phyloP scores from a whole-genome alignment of 371 early-diverging fungal genomes.

The Lichtheimia ornata region DNA sequence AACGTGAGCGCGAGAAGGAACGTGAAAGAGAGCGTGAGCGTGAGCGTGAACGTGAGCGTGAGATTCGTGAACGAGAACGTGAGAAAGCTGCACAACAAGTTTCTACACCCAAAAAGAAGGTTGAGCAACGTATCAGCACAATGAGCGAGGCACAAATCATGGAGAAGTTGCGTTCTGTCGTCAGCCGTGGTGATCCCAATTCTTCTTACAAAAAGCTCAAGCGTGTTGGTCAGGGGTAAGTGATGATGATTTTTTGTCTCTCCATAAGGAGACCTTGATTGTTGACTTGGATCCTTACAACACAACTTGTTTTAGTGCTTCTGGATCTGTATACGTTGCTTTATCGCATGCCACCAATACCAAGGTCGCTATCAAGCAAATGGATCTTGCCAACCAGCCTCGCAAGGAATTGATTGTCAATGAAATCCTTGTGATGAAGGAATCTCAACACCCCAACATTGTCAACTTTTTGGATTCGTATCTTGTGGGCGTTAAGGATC shows the following conservation, averaged over 20 bases:
- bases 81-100: slow-evolving; percentile 33
- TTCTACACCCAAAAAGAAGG: slow-evolving; percentile 51
- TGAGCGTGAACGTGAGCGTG: slow-evolving; percentile 33
- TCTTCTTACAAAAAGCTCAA: slow-evolving; percentile 82
- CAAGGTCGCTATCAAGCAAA: slow-evolving; percentile 96
- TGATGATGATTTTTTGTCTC: slow-evolving; percentile 22
- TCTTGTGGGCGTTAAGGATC: slow-evolving; percentile 77
- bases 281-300: too few species aligned
- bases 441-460: slow-evolving; percentile 93
- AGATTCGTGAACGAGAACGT: slow-evolving; percentile 22
- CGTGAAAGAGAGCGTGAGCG: slow-evolving; percentile 19
- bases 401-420: slow-evolving; percentile 95
- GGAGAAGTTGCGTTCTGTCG: slow-evolving; percentile 81
- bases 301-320: slow-evolving; percentile 67
- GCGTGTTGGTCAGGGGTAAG: slow-evolving; percentile 95
- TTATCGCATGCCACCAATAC: slow-evolving; percentile 62
- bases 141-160: slow-evolving; percentile 92
- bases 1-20: slow-evolving; percentile 23
- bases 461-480: slow-evolving; percentile 94
- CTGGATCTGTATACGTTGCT: slow-evolving; percentile 95
- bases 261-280: neutral
- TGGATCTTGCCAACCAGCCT: slow-evolving; percentile 92
- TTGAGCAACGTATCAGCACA: slow-evolving; percentile 77
- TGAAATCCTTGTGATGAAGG: slow-evolving; percentile 96
- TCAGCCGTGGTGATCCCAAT: slow-evolving; percentile 86